Evolutionary conservation across 2,329 filamentous ascomycete genomes (phyloP).

Genomic region (Monosporascus sp.): DNA sequence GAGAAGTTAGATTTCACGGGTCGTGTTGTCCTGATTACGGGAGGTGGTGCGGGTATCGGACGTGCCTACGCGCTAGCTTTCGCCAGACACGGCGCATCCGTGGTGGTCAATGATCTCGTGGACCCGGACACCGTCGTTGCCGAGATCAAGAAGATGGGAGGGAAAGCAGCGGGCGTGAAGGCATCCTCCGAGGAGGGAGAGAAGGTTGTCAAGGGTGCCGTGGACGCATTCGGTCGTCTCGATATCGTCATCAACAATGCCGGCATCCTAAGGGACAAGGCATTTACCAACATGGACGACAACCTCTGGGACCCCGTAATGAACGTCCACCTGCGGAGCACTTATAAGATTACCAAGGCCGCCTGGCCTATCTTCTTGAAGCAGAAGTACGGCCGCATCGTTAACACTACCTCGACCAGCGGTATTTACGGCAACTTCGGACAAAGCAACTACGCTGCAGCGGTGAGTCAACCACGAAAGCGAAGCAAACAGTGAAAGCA

Average conservation of each 20-base stretch:
- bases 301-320: conserved; percentile 87
- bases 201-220: conserved; percentile 82
- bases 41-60: conserved; percentile 84
- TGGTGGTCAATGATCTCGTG: conserved; percentile 94
- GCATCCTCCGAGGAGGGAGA: conserved; percentile 92
- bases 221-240: conserved; percentile 88
- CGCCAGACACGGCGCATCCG: conserved; percentile 73
- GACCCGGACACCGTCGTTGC: conserved; percentile 86
- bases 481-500: conserved; percentile 2
- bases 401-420: conserved; percentile 95
- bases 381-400: conserved; percentile 95
- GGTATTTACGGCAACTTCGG: conserved; percentile 99
- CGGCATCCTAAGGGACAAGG: conserved; percentile 95
- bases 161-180: conserved; percentile 88
- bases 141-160: conserved; percentile 86
- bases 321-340: conserved; percentile 88
- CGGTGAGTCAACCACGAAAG: conserved; percentile 47
- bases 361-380: conserved; percentile 97
- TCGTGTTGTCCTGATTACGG: conserved; percentile 81
- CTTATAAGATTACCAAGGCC: conserved; percentile 94
- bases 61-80: conserved; percentile 86
- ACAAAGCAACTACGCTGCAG: conserved; percentile 93
- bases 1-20: conserved; percentile 76
- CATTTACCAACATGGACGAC: conserved; percentile 96
- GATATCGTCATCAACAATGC: conserved; percentile 98